phyloP scores from a whole-genome alignment of 768 basidiomycete genomes.

The Suillus paluster region DNA sequence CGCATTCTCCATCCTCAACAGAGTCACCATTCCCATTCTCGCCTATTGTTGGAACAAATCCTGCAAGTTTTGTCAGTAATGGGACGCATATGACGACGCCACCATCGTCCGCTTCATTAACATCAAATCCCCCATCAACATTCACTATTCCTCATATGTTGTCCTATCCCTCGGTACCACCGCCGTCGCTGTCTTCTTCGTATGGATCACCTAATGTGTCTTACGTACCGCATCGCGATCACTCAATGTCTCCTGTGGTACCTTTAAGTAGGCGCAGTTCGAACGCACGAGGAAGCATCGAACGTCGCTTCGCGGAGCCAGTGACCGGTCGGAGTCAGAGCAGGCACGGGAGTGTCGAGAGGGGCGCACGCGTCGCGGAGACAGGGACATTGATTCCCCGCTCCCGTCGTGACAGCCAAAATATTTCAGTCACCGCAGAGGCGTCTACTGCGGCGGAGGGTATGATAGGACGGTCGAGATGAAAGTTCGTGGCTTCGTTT shows the following conservation, averaged over 20 bases:
- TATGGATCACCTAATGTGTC: constrained; percentile 71
- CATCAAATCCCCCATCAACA: constrained; percentile 41
- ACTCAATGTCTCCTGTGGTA: constrained; percentile 53
- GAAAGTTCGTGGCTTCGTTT: not conserved
- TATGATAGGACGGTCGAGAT: not conserved
- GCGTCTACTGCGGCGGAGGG: constrained; percentile 25
- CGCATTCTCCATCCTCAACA: constrained; percentile 67
- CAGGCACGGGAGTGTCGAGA: constrained; percentile 62
- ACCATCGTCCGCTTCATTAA: constrained; percentile 62
- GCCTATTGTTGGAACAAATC: constrained; percentile 55
- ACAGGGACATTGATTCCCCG: constrained; percentile 59
- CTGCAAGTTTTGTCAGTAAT: constrained; percentile 58
- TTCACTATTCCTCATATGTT: constrained; percentile 45
- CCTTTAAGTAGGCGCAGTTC: constrained; percentile 59
- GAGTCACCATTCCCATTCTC: constrained; percentile 74
- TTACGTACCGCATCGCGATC: constrained; percentile 50
- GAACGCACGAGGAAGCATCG: constrained; percentile 38
- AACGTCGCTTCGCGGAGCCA: constrained; percentile 33
- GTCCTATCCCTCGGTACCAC: constrained; percentile 83
- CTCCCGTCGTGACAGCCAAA: constrained; percentile 53
- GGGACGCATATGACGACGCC: constrained; percentile 76
- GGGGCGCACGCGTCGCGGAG: constrained; percentile 72
- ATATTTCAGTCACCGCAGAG: constrained; percentile 38
- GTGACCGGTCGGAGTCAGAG: constrained; percentile 45
- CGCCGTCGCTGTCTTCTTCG: constrained; percentile 79